Evolutionary conservation across 2,329 filamentous ascomycete genomes (phyloP).

Genomic region (Diaporthe sp.): DNA sequence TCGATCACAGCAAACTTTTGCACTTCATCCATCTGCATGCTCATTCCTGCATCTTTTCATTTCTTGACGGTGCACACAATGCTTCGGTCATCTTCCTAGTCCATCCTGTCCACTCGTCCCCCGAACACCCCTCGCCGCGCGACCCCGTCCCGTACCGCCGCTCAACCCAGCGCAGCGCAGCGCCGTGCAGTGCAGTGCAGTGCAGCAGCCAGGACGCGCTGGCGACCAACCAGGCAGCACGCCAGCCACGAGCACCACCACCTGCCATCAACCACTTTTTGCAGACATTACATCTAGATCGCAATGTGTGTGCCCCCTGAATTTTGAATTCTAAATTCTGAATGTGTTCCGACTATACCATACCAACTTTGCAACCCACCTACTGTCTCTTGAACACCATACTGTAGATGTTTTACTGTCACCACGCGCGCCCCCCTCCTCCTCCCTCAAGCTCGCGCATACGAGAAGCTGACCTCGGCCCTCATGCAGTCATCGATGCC

Average conservation of each 20-base stretch:
- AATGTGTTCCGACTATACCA: neutral
- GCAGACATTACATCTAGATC: conserved; percentile 20
- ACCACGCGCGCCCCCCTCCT: neutral
- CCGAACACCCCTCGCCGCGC: conserved; percentile 11
- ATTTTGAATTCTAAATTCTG: neutral
- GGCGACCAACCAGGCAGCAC: conserved; percentile 36
- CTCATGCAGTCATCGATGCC: neutral
- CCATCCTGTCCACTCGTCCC: conserved; percentile 7
- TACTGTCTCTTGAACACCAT: neutral
- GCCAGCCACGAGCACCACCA: conserved; percentile 43
- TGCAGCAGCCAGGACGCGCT: conserved; percentile 23
- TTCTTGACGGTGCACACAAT: conserved; percentile 22
- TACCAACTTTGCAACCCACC: neutral
- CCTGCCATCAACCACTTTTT: conserved; percentile 5
- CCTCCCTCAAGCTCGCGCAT: neutral
- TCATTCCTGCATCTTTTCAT: conserved; percentile 29
- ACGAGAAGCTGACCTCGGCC: neutral
- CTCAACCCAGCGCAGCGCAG: conserved; percentile 12
- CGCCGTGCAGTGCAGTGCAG: conserved; percentile 20
- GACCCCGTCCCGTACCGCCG: conserved; percentile 15
- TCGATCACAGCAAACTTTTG: conserved; percentile 32
- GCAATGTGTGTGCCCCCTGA: conserved; percentile 28
- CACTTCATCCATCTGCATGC: conserved; percentile 32
- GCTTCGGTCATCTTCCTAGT: conserved; percentile 8
- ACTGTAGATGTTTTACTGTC: conserved; percentile 20